phyloP scores from a whole-genome alignment of 805 yeast species.

The Candida nanaspora region DNA sequence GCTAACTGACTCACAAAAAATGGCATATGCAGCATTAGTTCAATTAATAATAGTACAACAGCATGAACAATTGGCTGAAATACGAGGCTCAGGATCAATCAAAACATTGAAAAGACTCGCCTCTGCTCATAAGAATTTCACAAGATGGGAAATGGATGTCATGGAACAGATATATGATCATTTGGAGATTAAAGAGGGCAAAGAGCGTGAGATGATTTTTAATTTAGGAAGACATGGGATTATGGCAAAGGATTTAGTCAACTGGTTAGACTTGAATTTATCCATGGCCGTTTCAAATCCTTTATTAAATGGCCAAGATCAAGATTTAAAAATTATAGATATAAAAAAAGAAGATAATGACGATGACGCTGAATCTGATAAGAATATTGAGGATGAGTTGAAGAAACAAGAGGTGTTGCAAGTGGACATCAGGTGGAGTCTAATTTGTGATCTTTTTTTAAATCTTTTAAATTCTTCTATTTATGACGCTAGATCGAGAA shows the following conservation, averaged over 20 bases:
- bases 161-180: slow-evolving; percentile 72
- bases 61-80: slow-evolving; percentile 69
- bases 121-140: slow-evolving; percentile 67
- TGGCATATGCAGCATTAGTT: slow-evolving; percentile 85
- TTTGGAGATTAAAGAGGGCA: slow-evolving; percentile 57
- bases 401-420: slow-evolving; percentile 34
- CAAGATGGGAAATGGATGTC: slow-evolving; percentile 74
- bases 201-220: slow-evolving; percentile 84
- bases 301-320: slow-evolving; percentile 19
- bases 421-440: slow-evolving; percentile 87
- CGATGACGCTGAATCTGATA: slow-evolving; percentile 11
- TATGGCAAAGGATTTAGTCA: slow-evolving; percentile 61
- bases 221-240: slow-evolving; percentile 79
- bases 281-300: slow-evolving; percentile 48
- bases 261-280: slow-evolving; percentile 38
- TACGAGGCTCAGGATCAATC: slow-evolving; percentile 45
- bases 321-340: slow-evolving; percentile 5
- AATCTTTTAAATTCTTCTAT: slow-evolving; percentile 73
- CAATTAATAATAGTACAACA: slow-evolving; percentile 70
- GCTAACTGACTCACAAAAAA: slow-evolving; percentile 76
- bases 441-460: slow-evolving; percentile 83
- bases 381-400: slow-evolving; percentile 17
- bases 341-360: slow-evolving; percentile 6
- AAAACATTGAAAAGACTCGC: slow-evolving; percentile 55
- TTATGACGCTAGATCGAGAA: slow-evolving; percentile 85